Percentiles rank a stretch among this genome's conserved stretches.
Conservation (phyloP, 1,284 basidiomycete genomes). For the Cerrena zonata region DNA sequence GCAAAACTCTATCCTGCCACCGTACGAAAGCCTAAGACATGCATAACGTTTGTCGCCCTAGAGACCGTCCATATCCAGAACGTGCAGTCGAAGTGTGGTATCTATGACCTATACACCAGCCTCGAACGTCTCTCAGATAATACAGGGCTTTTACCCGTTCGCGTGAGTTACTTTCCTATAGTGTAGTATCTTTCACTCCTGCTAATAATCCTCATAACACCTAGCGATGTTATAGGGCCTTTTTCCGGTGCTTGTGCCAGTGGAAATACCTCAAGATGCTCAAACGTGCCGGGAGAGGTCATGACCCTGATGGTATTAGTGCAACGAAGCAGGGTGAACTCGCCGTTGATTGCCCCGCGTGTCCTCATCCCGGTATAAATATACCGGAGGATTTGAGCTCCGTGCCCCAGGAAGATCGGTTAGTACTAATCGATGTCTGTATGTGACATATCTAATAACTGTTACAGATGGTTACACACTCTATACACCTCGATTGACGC, state of each 20-base stretch:
- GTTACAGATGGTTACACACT: conserved; percentile 20
- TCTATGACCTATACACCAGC: conserved; percentile 9
- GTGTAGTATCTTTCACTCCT: no score
- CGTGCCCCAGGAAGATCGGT: conserved; percentile 15
- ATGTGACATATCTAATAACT: not conserved
- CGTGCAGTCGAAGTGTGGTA: conserved; percentile 10
- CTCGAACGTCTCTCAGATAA: conserved; percentile 8
- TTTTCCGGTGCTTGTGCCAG: no score
- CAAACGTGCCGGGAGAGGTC: conserved; percentile 28
- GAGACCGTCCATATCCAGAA: conserved; percentile 7
- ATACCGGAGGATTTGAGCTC: conserved; percentile 25
- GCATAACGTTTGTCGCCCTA: conserved; percentile 5
- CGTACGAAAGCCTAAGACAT: conserved; percentile 4
- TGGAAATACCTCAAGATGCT: conserved; percentile 26
- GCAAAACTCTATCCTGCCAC: conserved; percentile 6
- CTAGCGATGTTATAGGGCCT: conserved; percentile 24
- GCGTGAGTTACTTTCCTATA: no score
- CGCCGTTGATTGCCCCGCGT: conserved; percentile 31
- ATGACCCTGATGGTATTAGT: conserved; percentile 18
- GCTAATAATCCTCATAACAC: no score
- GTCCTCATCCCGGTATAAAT: conserved; percentile 30
- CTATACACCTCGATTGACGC: conserved; percentile 24
- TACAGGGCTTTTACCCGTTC: no score
- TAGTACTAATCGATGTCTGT: not conserved
- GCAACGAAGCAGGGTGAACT: conserved; percentile 24